phyloP scores from a whole-genome alignment of 805 yeast genomes.

The Saturnispora serradocipensis region DNA sequence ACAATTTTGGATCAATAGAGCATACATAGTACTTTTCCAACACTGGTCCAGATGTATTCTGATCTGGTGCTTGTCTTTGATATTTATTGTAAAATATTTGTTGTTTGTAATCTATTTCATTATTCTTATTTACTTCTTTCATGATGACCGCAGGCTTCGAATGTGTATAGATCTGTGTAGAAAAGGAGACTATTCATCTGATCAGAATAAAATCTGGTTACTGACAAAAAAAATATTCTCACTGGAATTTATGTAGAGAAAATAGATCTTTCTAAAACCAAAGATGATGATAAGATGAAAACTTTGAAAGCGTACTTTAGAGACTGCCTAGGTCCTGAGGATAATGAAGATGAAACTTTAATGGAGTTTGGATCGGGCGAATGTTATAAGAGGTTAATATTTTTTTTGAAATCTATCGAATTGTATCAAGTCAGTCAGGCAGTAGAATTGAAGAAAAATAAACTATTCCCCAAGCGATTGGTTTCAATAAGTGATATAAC shows the following conservation, averaged over 20 bases:
- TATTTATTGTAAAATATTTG: slow-evolving; percentile 32
- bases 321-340: background rate
- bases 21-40: slow-evolving; percentile 37
- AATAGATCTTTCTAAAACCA: background rate
- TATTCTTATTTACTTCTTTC: background rate
- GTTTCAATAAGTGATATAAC: slow-evolving; percentile 5
- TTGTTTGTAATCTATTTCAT: slow-evolving; percentile 33
- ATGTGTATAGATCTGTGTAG: background rate
- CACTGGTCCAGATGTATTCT: slow-evolving; percentile 20
- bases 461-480: slow-evolving; percentile 7
- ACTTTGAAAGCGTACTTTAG: slow-evolving; percentile 1
- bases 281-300: slow-evolving; percentile 1
- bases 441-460: background rate
- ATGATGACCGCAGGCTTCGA: background rate
- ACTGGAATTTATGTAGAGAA: background rate
- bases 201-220: no score
- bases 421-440: background rate
- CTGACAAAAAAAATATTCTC: background rate
- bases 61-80: slow-evolving; percentile 31
- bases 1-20: slow-evolving; percentile 28
- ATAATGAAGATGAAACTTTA: background rate
- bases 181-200: background rate
- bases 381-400: background rate
- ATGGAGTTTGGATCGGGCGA: slow-evolving; percentile 9
- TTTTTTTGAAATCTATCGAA: background rate